A percentile compares a stretch with the other conserved stretches of the same genome.
phyloP scores from a whole-genome alignment of 164 flowering plant genomes.

The Sextonia rubra region DNA sequence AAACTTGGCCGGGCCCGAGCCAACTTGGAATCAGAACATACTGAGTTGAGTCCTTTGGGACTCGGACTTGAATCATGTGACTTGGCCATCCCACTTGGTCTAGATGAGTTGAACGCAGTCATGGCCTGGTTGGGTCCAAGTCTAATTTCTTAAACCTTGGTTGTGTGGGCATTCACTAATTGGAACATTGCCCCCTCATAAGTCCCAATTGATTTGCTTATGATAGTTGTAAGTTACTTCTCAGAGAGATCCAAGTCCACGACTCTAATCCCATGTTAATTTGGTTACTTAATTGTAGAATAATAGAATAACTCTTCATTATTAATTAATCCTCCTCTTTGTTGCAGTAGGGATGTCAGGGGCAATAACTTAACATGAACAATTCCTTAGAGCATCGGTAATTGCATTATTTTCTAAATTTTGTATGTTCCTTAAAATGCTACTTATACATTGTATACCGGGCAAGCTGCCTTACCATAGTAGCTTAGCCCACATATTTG shows the following conservation, averaged over 20 bases:
- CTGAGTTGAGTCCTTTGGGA: no score
- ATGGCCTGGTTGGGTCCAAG: no score
- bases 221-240: conserved; percentile 80
- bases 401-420: conserved; percentile 88
- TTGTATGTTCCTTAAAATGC: conserved; percentile 38
- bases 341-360: conserved; percentile 63
- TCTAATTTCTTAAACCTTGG: no score
- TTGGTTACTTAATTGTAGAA: background rate
- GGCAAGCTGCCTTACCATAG: no score
- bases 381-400: conserved; percentile 83
- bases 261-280: background rate
- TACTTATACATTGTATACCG: background rate
- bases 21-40: no score
- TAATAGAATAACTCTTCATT: no score
- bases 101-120: no score
- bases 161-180: conserved; percentile 60
- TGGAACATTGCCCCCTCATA: conserved; percentile 78
- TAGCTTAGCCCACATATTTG: no score
- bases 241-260: background rate
- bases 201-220: conserved; percentile 90
- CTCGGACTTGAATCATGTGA: no score
- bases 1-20: no score
- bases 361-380: conserved; percentile 76
- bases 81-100: no score
- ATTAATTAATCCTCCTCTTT: background rate